phyloP scores from a whole-genome alignment of 805 yeast species.

The Saccharomycopsis fodiens region DNA sequence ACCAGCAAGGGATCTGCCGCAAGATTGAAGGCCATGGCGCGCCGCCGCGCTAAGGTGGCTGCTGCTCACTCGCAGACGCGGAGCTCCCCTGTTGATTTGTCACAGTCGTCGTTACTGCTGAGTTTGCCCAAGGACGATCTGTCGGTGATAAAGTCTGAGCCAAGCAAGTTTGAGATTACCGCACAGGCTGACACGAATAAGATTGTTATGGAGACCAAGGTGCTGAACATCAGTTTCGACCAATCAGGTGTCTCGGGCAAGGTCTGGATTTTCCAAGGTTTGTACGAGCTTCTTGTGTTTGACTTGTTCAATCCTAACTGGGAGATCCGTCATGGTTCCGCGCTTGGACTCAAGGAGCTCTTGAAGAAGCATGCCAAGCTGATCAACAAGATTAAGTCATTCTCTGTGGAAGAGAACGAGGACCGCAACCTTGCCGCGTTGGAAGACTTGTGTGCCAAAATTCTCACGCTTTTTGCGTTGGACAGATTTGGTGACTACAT shows the following conservation, averaged over 20 bases:
- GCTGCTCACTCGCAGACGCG: slow-evolving; percentile 45
- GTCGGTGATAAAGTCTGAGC: slow-evolving; percentile 9
- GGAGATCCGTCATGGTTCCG: slow-evolving; percentile 96
- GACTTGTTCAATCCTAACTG: slow-evolving; percentile 81
- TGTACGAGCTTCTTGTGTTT: slow-evolving; percentile 69
- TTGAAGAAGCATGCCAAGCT: slow-evolving; percentile 74
- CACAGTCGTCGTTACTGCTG: slow-evolving; percentile 62
- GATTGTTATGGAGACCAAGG: slow-evolving; percentile 75
- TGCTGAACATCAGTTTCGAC: slow-evolving; percentile 42
- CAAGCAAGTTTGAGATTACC: slow-evolving; percentile 49
- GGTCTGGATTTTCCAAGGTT: slow-evolving; percentile 93
- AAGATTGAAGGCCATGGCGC: slow-evolving; percentile 90
- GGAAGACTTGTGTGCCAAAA: slow-evolving; percentile 81
- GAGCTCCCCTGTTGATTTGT: slow-evolving; percentile 51
- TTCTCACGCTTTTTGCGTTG: slow-evolving; percentile 79
- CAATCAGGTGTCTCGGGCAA: slow-evolving; percentile 65
- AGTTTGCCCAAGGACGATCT: slow-evolving; percentile 23
- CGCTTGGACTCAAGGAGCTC: slow-evolving; percentile 84
- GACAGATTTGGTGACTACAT: slow-evolving; percentile 97
- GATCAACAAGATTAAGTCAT: slow-evolving; percentile 74
- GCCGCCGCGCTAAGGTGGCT: slow-evolving; percentile 71
- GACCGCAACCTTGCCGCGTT: slow-evolving; percentile 57
- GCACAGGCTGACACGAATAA: slow-evolving; percentile 74
- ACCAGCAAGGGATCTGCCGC: slow-evolving; percentile 41
- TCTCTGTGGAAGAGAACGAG: slow-evolving; percentile 54